Base-by-base conservation (phyloP, 768 basidiomycete genomes). In the Thelephora ganbajun region DNA sequence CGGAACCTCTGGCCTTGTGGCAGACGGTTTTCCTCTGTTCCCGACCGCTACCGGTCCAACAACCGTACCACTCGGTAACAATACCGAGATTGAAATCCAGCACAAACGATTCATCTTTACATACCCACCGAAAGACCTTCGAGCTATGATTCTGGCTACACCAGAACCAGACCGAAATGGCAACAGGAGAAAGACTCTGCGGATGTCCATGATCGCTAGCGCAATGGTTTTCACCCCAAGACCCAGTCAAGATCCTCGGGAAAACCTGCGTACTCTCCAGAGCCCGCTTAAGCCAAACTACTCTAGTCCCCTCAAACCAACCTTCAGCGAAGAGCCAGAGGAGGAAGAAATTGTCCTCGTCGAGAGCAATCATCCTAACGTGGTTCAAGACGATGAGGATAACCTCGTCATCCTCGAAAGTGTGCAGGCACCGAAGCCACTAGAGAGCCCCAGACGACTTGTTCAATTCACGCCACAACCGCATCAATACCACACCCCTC, bases 161-260 rank as follows among this genome's bases (percentile, higher is more conserved):
- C 78, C 78, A 43, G 55, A 61, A 64, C 56, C 46, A 18, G 57
- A 59, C 19, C 68, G 68, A 44, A 26, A 43, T 4, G n/a, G n/a
- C 26, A 51, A 46, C n/a, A 50, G 60, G 26, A 50, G 59, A 19
- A 69, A 75, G 18, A 69, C 73, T 2, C 69, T 80, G 1, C 75
- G 83, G 23, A 70, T 88, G 50, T 83, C 80, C 2, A 82, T 88
- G 79, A 83, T 88, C 33, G 69, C 77, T 20, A 77, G 76, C 47
- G 80, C 80, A 0, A 74, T 83, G 54, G 81, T 88, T 4, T 83
- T 85, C 61, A 74, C 76, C 1, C 84, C 83, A 1, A 62, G 73
- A 3, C 79, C 78, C 0, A 77, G 73, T 33, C 60, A 63, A 2
- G 71, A 81, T 55, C 77, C 80, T 1, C 63, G 67, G 26, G 77